These are phyloP conservation scores for Podila clonocystis DNA, from an alignment of 192 early-diverging fungal genomes.

Conservation along the genomic window DNA sequence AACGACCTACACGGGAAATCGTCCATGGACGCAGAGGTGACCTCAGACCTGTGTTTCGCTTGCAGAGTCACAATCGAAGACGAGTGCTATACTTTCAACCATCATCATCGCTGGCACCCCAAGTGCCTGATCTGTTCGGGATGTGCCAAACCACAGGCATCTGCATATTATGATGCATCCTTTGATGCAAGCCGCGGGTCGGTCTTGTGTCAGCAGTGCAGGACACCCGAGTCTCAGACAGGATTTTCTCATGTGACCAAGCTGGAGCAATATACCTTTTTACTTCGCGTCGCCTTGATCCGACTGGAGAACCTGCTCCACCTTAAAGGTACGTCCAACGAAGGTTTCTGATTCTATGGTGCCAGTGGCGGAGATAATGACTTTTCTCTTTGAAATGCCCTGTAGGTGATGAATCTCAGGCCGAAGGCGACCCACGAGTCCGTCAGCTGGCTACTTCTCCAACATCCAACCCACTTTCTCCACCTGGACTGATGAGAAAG, in stretches of 20 bases:
- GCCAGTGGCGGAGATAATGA: neutral
- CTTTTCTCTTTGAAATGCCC: neutral
- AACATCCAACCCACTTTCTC: constrained; percentile 24
- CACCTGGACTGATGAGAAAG: constrained; percentile 42
- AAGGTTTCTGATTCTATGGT: too few relatives aligned
- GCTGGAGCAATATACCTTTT: constrained; percentile 91
- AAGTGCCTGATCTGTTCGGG: constrained; percentile 83
- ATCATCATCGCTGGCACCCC: constrained; percentile 82
- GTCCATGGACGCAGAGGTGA: constrained; percentile 66
- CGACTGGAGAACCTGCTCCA: constrained; percentile 83
- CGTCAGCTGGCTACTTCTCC: constrained; percentile 29
- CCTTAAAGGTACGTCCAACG: constrained; percentile 41
- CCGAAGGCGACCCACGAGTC: constrained; percentile 20
- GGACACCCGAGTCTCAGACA: constrained; percentile 51
- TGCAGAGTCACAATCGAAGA: constrained; percentile 89
- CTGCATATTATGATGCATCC: constrained; percentile 61
- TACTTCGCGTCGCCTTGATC: constrained; percentile 84
- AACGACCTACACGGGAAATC: constrained; percentile 43
- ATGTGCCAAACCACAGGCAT: constrained; percentile 59
- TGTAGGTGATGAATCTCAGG: constrained; percentile 35
- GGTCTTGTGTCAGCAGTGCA: constrained; percentile 66
- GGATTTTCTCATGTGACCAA: constrained; percentile 82
- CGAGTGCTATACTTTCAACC: constrained; percentile 78
- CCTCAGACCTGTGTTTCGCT: constrained; percentile 81
- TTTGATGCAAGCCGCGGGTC: constrained; percentile 55